phyloP scores from a whole-genome alignment of 2,329 filamentous ascomycete species.

The Paracorniculantispora psalliotae region DNA sequence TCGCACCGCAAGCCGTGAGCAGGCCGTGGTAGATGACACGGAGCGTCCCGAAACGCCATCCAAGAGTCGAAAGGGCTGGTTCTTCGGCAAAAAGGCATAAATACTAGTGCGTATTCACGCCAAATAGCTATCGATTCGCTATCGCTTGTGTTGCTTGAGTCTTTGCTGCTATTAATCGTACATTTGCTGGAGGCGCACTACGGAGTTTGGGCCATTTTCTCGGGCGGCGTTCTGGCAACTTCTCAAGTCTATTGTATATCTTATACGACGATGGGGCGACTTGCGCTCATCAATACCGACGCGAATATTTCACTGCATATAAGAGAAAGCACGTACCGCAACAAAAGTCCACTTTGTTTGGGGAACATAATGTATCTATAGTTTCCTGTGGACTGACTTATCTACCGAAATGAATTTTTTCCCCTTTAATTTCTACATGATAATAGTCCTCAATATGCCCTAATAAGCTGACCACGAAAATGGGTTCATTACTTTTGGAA shows the following conservation, averaged over 20 bases:
- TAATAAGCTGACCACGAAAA: not conserved
- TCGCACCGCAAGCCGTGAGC: constrained; percentile 27
- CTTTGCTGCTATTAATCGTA: not conserved
- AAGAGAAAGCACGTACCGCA: not conserved
- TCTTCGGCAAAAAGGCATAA: constrained; percentile 44
- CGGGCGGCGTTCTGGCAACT: not conserved
- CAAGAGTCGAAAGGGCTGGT: constrained; percentile 36
- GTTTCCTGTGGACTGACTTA: not conserved
- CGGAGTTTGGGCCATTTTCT: not conserved
- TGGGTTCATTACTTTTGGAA: not conserved
- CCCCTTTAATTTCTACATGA: not conserved
- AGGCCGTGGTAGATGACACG: constrained; percentile 25
- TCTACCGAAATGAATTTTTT: not conserved
- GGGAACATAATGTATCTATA: not conserved
- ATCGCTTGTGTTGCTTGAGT: not conserved
- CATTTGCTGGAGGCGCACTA: not conserved
- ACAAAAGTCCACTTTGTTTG: not conserved
- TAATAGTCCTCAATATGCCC: not conserved
- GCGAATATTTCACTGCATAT: not conserved
- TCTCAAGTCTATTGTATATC: not conserved
- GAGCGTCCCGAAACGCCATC: constrained; percentile 18
- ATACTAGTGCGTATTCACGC: not conserved
- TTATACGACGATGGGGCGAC: not conserved
- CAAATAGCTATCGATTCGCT: not conserved
- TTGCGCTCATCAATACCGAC: not conserved